Percentiles rank a stretch among this genome's conserved stretches.
Conservation (phyloP, 1,139 yeast genomes). For the Kodamaea anthophila region DNA sequence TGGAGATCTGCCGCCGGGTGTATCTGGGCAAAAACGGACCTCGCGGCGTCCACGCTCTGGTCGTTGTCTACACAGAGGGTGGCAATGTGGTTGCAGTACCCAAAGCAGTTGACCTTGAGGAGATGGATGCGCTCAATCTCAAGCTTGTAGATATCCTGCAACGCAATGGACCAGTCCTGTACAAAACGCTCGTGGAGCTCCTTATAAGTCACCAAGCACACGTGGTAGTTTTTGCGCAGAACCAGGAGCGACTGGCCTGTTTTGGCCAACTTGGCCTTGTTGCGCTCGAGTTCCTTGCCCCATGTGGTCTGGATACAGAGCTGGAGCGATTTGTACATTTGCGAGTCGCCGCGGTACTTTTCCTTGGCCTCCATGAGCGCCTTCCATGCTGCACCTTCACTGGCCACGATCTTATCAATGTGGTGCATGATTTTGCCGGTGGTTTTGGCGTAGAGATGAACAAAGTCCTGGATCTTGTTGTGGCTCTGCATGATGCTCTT, state of each 20-base stretch:
- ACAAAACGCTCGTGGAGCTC: constrained; percentile 70
- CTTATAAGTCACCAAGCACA: constrained; percentile 52
- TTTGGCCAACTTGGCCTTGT: constrained; percentile 56
- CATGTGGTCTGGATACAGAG: constrained; percentile 69
- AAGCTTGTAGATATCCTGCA: constrained; percentile 64
- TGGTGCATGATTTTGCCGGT: constrained; percentile 30
- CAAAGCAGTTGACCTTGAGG: constrained; percentile 74
- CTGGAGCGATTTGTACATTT: constrained; percentile 49
- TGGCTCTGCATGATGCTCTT: constrained; percentile 29
- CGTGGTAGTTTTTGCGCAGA: constrained; percentile 53
- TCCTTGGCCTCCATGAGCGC: constrained; percentile 42
- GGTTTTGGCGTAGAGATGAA: constrained; percentile 24
- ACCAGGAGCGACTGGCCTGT: constrained; percentile 43
- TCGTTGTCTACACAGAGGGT: constrained; percentile 76
- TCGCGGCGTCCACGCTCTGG: constrained; percentile 63
- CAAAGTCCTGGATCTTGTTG: constrained; percentile 29
- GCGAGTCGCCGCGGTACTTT: constrained; percentile 54
- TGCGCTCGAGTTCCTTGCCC: constrained; percentile 70
- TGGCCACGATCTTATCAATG: constrained; percentile 29
- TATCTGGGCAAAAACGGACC: constrained; percentile 64
- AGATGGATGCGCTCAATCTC: constrained; percentile 77
- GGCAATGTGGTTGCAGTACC: constrained; percentile 71
- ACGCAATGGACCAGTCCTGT: constrained; percentile 70
- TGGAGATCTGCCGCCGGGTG: constrained; percentile 57
- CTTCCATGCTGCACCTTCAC: constrained; percentile 21